These are phyloP conservation scores for Eutypella sp. DNA, from an alignment of 2,329 filamentous ascomycete genomes.

Conservation along the genomic window DNA sequence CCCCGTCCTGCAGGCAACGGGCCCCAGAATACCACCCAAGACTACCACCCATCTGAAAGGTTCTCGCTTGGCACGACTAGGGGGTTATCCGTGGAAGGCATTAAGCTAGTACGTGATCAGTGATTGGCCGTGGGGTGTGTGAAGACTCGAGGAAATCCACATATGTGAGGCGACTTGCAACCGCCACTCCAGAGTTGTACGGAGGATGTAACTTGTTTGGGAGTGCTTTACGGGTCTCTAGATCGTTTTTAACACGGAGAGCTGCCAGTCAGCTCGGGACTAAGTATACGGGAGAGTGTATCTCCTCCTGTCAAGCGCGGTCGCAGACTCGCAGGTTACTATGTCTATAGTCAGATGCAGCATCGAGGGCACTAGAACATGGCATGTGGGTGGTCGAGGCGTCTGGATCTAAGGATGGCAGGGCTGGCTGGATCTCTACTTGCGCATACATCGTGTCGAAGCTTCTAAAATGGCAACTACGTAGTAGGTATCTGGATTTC, in stretches of 20 bases:
- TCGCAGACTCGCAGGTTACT: neutral
- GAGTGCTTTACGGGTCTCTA: no score
- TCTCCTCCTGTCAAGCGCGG: neutral
- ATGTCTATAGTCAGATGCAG: no score
- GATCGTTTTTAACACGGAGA: no score
- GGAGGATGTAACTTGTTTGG: slow-evolving; percentile 9
- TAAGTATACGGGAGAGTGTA: neutral
- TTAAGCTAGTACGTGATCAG: slow-evolving; percentile 1
- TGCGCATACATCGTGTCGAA: no score
- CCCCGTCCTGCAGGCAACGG: slow-evolving; percentile 21
- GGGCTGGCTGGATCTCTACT: no score
- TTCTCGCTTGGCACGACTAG: slow-evolving; percentile 6
- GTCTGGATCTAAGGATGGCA: neutral
- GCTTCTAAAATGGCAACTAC: no score
- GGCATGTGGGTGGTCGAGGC: no score
- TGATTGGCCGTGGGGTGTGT: slow-evolving; percentile 16
- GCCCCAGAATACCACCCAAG: slow-evolving; percentile 8
- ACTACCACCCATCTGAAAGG: slow-evolving; percentile 12
- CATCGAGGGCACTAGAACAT: neutral
- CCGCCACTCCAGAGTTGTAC: slow-evolving; percentile 5
- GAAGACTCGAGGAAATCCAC: slow-evolving; percentile 9
- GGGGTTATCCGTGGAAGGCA: slow-evolving; percentile 3
- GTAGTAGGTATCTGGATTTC: no score
- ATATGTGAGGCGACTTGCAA: slow-evolving; percentile 13
- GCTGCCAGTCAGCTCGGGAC: no score